These are phyloP conservation scores for Calycina marina DNA, from an alignment of 2,329 filamentous ascomycete genomes.

Conservation along the genomic window DNA sequence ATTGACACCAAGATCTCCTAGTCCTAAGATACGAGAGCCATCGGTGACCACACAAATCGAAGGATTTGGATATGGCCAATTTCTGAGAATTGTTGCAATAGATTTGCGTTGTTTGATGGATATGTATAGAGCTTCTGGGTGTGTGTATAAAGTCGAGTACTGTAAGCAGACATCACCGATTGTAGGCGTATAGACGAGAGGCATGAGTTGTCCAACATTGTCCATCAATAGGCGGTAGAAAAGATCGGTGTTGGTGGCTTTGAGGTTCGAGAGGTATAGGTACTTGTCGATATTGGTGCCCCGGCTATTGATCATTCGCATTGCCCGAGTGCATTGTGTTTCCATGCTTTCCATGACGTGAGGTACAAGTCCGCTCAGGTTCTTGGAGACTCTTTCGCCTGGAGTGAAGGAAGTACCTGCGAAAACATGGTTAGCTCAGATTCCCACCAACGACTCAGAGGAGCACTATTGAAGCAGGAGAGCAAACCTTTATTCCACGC, in stretches of 20 bases:
- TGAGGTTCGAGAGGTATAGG: slow-evolving; percentile 63
- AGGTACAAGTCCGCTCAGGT: slow-evolving; percentile 50
- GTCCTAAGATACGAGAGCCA: slow-evolving; percentile 79
- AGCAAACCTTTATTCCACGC: slow-evolving; percentile 48
- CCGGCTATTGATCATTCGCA: slow-evolving; percentile 60
- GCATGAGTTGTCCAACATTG: slow-evolving; percentile 65
- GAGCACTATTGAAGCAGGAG: neutral
- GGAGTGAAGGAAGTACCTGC: slow-evolving; percentile 49
- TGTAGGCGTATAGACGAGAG: slow-evolving; percentile 75
- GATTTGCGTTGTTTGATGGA: slow-evolving; percentile 90
- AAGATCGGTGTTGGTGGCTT: slow-evolving; percentile 62
- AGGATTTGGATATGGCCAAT: slow-evolving; percentile 81
- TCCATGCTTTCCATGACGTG: slow-evolving; percentile 46
- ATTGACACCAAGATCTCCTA: slow-evolving; percentile 91
- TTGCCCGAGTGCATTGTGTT: slow-evolving; percentile 48
- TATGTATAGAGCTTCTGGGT: slow-evolving; percentile 90
- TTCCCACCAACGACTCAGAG: no score
- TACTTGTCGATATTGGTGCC: slow-evolving; percentile 67
- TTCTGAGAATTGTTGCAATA: slow-evolving; percentile 73
- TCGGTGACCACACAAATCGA: slow-evolving; percentile 97
- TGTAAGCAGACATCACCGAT: slow-evolving; percentile 93
- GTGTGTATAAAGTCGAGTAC: slow-evolving; percentile 91
- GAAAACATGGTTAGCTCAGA: slow-evolving; percentile 5
- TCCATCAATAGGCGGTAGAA: slow-evolving; percentile 74
- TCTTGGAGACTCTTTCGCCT: slow-evolving; percentile 47